Evolutionary conservation across 345 rosid species (phyloP), one percentile per base, ranked within the genome.

Genomic region (Salix caprea): DNA sequence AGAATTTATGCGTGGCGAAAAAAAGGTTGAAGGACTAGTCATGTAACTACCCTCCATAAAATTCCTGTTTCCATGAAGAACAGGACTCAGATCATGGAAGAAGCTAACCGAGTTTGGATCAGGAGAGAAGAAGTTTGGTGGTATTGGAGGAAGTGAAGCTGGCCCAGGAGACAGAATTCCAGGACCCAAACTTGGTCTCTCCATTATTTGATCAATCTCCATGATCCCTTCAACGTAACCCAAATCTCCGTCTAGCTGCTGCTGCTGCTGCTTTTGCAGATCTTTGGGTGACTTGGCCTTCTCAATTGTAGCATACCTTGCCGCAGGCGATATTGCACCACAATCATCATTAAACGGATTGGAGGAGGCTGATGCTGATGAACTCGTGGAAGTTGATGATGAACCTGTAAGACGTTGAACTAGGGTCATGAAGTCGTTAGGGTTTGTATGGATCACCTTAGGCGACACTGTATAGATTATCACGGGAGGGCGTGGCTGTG

Each of bases 391-490:
- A 0, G 60, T 54, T 54, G 60, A 76, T 1, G 93, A 82, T 1
- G 89, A 74, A 10, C 98, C 98, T 15, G 98, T 94, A 61, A 94
- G 97, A 42, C 97, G 92, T 81, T 94, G 97, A 16, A 94, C 98
- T n/a, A 94, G 86, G 70, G 71, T 80, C 97, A 90, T 94, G 89
- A 94, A 94, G 42, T 94, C 91, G 56, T 79, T 84, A 26, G 98
- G 97, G 72, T 87, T 87, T 9, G 96, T 92, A 81, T 94, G 97
- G 71, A 94, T 92, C 54, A 94, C 88, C 82, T 88, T 94, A 0
- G 98, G 97, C 5, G 98, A 91, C 46, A 90, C 89, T 2, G 96
- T 88, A 87, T 94, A 94, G 87, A 92, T 92, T 56, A 94, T 91
- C 37, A 92, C 92, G 1, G 98, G 98, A 3, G 82, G 89, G 6